Evolutionary conservation across 2,329 filamentous ascomycete genomes (phyloP).

Genomic region (Colletotrichum filicis): DNA sequence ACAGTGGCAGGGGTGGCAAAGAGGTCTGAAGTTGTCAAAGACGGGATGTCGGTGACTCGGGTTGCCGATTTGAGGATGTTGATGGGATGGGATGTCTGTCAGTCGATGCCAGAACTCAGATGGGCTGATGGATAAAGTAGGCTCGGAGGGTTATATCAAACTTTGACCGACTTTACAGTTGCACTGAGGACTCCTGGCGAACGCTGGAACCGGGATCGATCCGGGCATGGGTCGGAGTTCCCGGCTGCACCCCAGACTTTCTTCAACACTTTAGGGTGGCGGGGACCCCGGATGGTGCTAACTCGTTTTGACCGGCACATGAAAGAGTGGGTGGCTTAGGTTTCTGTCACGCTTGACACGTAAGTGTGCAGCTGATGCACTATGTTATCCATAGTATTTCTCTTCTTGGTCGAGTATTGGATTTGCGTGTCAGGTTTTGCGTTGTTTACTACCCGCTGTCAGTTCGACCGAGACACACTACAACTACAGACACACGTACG

Average conservation of each 20-base stretch:
- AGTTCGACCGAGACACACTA: slow-evolving; percentile 9
- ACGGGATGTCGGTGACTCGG: slow-evolving; percentile 23
- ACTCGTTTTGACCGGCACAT: slow-evolving; percentile 5
- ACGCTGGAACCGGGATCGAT: slow-evolving; percentile 22
- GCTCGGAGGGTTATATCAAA: slow-evolving; percentile 27
- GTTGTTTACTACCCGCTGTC: neutral
- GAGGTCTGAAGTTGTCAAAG: neutral
- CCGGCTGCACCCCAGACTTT: slow-evolving; percentile 31
- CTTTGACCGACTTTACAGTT: slow-evolving; percentile 17
- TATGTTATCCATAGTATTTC: neutral
- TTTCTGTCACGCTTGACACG: slow-evolving; percentile 10
- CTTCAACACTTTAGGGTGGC: slow-evolving; percentile 14
- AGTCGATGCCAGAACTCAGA: neutral
- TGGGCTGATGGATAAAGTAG: slow-evolving; percentile 1
- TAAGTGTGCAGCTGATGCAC: slow-evolving; percentile 5
- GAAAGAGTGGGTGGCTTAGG: neutral
- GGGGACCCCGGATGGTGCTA: slow-evolving; percentile 29
- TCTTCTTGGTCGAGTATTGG: neutral
- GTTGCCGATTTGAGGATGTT: slow-evolving; percentile 8
- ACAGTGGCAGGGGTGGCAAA: neutral
- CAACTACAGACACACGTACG: neutral
- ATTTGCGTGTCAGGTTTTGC: neutral
- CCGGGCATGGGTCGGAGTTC: slow-evolving; percentile 22
- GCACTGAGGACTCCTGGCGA: neutral
- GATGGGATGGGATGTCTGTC: neutral